These are phyloP conservation scores for Pistacia vera DNA, from an alignment of 345 rosid species.

Conservation along the genomic window DNA sequence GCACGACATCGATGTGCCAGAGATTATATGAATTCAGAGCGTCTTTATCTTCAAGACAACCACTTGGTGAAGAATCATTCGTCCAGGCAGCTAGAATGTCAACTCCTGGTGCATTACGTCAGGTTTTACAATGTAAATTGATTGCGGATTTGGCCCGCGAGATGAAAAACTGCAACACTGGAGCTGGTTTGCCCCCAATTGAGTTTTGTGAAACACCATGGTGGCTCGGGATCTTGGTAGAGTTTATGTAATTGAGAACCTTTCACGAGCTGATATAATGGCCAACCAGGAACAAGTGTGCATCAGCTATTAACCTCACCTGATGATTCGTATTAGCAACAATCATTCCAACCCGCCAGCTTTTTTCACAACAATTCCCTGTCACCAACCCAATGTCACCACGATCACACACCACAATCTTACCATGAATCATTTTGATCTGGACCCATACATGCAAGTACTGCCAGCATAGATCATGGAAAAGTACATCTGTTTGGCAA, in stretches of 20 bases:
- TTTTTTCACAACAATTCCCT: slow-evolving; percentile 6
- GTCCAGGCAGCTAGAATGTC: slow-evolving; percentile 50
- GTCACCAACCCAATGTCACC: neutral
- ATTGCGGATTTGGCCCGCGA: slow-evolving; percentile 37
- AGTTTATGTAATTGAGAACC: slow-evolving; percentile 16
- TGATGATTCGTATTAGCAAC: slow-evolving; percentile 6
- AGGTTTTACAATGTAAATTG: slow-evolving; percentile 27
- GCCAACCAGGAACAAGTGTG: slow-evolving; percentile 36
- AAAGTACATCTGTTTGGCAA: neutral
- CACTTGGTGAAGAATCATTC: neutral
- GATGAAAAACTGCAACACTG: slow-evolving; percentile 46
- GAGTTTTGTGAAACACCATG: slow-evolving; percentile 31
- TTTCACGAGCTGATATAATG: slow-evolving; percentile 26
- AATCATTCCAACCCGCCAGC: slow-evolving; percentile 27
- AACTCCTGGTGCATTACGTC: slow-evolving; percentile 46
- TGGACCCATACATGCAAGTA: slow-evolving; percentile 1
- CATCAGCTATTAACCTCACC: slow-evolving; percentile 35
- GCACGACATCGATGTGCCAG: slow-evolving; percentile 24
- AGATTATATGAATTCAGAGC: slow-evolving; percentile 14
- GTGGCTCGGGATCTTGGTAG: slow-evolving; percentile 24
- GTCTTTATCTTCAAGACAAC: neutral
- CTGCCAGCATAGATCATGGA: slow-evolving; percentile 13
- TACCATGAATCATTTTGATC: slow-evolving; percentile 14
- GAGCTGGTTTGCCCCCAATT: slow-evolving; percentile 33
- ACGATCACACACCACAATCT: slow-evolving; percentile 29